Percentiles rank a stretch among this genome's conserved stretches.
These are phyloP conservation scores for Cordyceps fumosorosea DNA, from an alignment of 2,329 filamentous ascomycete species.

Conservation along the genomic window DNA sequence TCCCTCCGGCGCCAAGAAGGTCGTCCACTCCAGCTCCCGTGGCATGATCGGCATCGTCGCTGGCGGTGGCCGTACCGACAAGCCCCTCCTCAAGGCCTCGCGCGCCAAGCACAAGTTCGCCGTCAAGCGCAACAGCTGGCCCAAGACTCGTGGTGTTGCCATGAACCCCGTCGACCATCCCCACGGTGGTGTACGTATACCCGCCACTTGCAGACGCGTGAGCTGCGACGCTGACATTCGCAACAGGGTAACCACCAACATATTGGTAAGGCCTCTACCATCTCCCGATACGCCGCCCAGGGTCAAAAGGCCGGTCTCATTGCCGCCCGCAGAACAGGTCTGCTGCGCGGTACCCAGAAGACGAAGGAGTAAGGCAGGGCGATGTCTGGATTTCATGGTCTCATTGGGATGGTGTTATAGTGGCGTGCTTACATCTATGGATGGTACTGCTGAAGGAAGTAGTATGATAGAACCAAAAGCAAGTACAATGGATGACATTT, in stretches of 20 bases:
- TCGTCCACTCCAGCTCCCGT: constrained; percentile 83
- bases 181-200: constrained; percentile 72
- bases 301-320: constrained; percentile 99
- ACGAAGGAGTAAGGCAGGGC: constrained; percentile 73
- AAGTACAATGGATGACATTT: constrained; percentile 38
- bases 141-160: constrained; percentile 99
- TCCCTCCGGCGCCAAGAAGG: constrained; percentile 98
- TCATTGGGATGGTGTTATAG: constrained; percentile 61
- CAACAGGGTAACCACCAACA: constrained; percentile 96
- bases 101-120: constrained; percentile 99
- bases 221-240: constrained; percentile 35
- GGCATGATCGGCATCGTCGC: constrained; percentile 99
- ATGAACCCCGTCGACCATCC: constrained; percentile 99
- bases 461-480: constrained; percentile 41
- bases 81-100: constrained; percentile 98
- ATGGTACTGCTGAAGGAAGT: constrained; percentile 42
- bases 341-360: constrained; percentile 99
- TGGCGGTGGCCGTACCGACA: constrained; percentile 98
- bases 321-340: constrained; percentile 98
- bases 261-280: constrained; percentile 99
- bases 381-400: constrained; percentile 44
- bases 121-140: constrained; percentile 99
- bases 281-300: constrained; percentile 93
- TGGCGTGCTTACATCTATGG: constrained; percentile 55
- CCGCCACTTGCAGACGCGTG: background rate